Conservation (phyloP, 257 asterid species). For the Capsicum baccatum region DNA sequence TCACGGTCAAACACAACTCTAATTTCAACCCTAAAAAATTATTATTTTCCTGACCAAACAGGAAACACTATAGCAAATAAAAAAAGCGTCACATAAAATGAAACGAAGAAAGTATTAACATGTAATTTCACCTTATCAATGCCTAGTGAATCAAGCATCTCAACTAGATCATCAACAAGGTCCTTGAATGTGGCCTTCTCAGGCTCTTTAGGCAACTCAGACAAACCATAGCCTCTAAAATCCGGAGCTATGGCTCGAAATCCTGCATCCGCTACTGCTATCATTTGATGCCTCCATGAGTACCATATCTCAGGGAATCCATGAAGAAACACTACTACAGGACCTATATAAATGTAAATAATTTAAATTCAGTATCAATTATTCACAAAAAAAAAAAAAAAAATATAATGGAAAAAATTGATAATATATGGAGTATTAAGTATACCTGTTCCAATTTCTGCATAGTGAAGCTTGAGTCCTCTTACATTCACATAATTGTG, state of each 20-base stretch:
- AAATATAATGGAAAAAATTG: no score
- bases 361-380: neutral
- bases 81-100: no score
- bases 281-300: conserved; percentile 60
- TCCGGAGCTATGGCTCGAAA: conserved; percentile 59
- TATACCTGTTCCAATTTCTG: conserved; percentile 44
- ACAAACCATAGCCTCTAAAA: conserved; percentile 65
- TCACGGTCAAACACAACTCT: no score
- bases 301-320: conserved; percentile 64
- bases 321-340: conserved; percentile 52
- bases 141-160: conserved; percentile 51
- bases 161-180: conserved; percentile 48
- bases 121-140: conserved; percentile 27
- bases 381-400: neutral
- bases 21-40: no score
- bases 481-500: conserved; percentile 47
- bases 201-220: conserved; percentile 50
- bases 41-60: no score
- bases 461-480: conserved; percentile 55
- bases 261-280: conserved; percentile 47
- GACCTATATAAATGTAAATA: conserved; percentile 4
- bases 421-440: neutral
- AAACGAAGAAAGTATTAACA: no score
- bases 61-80: no score
- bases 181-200: conserved; percentile 48